Conservation (phyloP, 495 filamentous ascomycete genomes). For the Acidiella bohemica region DNA sequence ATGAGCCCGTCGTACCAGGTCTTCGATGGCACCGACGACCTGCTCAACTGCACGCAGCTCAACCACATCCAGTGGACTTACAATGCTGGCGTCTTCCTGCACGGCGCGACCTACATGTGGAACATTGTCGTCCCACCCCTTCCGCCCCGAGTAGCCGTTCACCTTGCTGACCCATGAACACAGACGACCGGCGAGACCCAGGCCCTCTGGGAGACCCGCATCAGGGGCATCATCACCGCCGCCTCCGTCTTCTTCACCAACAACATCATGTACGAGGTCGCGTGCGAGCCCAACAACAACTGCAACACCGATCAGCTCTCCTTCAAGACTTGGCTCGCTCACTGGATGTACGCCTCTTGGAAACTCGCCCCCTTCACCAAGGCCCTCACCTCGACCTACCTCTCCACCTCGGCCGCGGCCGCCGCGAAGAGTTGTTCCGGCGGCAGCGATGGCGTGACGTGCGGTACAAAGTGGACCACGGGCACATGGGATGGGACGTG, state of each 20-base stretch:
- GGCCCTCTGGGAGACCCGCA: constrained; percentile 11
- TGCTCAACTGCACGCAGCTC: constrained; percentile 43
- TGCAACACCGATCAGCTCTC: constrained; percentile 59
- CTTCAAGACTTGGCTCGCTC: constrained; percentile 64
- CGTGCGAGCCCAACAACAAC: constrained; percentile 50
- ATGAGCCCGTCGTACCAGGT: constrained; percentile 40
- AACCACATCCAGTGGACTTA: constrained; percentile 62
- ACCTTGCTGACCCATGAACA: not conserved
- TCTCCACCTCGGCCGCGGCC: constrained; percentile 42
- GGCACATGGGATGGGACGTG: constrained; percentile 34
- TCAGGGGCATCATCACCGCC: constrained; percentile 12
- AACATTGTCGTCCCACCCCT: constrained; percentile 33
- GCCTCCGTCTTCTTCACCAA: constrained; percentile 40
- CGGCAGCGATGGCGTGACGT: constrained; percentile 33
- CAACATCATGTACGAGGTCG: constrained; percentile 50
- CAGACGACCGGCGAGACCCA: constrained; percentile 14
- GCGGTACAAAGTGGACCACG: constrained; percentile 39
- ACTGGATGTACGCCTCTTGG: constrained; percentile 53
- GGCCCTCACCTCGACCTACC: constrained; percentile 41
- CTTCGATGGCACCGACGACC: constrained; percentile 51
- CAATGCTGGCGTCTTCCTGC: constrained; percentile 59
- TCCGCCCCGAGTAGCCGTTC: not conserved
- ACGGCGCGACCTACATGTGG: constrained; percentile 66
- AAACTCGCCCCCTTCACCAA: constrained; percentile 53
- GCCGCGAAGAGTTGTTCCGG: constrained; percentile 49